Evolutionary conservation across 2,329 filamentous ascomycete species (phyloP).

Genomic region (Cephalotrichum gorgonifer): DNA sequence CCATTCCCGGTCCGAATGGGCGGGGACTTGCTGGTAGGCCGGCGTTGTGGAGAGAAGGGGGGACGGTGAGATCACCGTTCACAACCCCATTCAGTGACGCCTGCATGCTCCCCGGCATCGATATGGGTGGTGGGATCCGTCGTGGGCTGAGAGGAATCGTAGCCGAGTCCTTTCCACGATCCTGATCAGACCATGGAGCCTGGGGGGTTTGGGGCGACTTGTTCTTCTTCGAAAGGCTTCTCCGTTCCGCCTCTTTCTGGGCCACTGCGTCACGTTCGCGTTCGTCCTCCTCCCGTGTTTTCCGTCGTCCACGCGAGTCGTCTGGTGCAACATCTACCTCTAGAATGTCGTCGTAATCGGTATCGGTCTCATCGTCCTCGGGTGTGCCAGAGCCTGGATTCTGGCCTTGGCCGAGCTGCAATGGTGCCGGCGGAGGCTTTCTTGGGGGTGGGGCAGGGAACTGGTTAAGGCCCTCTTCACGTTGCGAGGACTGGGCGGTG

Average conservation of each 20-base stretch:
- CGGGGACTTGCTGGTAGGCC: conserved; percentile 51
- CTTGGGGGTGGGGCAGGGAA: conserved; percentile 55
- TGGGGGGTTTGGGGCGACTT: conserved; percentile 34
- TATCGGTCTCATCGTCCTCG: conserved; percentile 61
- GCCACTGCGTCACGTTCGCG: conserved; percentile 61
- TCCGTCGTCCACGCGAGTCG: conserved; percentile 61
- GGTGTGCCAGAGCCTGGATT: conserved; percentile 2
- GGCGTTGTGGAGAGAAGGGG: conserved; percentile 42
- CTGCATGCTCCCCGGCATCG: conserved; percentile 27
- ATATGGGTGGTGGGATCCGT: conserved; percentile 18
- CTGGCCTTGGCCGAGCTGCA: conserved; percentile 51
- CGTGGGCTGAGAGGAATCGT: conserved; percentile 27
- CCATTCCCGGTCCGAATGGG: conserved; percentile 29
- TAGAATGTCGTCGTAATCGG: conserved; percentile 72
- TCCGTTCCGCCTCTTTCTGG: conserved; percentile 55
- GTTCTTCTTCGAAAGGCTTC: conserved; percentile 66
- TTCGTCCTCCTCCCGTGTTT: conserved; percentile 83
- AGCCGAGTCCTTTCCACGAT: conserved; percentile 9
- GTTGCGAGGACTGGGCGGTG: conserved; percentile 23
- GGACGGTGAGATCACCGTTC: conserved; percentile 24
- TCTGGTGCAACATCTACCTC: conserved; percentile 55
- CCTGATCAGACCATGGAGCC: conserved; percentile 6
- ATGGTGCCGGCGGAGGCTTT: conserved; percentile 75
- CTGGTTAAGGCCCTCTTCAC: conserved; percentile 34
- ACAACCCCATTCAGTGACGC: conserved; percentile 44